A percentile compares a stretch with the other conserved stretches of the same genome.
phyloP scores from a whole-genome alignment of 2,329 filamentous ascomycete species.

The Apiospora phragmitis region DNA sequence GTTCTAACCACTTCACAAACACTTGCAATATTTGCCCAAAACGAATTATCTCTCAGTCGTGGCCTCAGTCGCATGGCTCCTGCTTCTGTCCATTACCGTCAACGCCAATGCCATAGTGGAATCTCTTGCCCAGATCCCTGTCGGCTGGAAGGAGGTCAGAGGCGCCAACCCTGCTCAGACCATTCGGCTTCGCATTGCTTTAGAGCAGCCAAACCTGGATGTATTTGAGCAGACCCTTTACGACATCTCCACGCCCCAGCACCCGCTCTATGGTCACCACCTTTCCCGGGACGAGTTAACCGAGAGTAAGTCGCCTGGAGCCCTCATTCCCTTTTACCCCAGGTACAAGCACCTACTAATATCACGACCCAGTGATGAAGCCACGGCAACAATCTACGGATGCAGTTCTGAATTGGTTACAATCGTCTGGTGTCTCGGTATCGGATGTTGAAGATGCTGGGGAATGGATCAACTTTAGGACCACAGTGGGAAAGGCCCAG shows the following conservation, averaged over 20 bases:
- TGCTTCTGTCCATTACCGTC: slow-evolving; percentile 19
- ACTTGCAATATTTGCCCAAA: neutral
- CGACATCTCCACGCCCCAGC: slow-evolving; percentile 61
- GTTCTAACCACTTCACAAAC: neutral
- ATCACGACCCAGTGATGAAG: slow-evolving; percentile 22
- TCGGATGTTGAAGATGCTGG: slow-evolving; percentile 48
- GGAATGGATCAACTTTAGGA: slow-evolving; percentile 60
- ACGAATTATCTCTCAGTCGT: neutral
- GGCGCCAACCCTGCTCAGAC: slow-evolving; percentile 37
- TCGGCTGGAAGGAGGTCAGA: slow-evolving; percentile 38
- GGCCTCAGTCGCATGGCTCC: neutral
- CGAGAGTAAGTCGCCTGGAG: slow-evolving; percentile 31
- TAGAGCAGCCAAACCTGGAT: slow-evolving; percentile 47
- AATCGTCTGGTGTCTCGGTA: slow-evolving; percentile 47
- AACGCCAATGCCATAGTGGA: slow-evolving; percentile 33
- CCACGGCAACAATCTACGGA: slow-evolving; percentile 41
- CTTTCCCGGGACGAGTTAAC: slow-evolving; percentile 59
- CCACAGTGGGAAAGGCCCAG: slow-evolving; percentile 52
- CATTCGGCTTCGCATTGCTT: slow-evolving; percentile 49
- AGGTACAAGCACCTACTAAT: neutral
- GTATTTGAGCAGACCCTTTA: slow-evolving; percentile 60
- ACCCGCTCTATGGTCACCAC: slow-evolving; percentile 61
- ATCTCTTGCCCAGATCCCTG: slow-evolving; percentile 35
- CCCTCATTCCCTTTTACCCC: slow-evolving; percentile 41
- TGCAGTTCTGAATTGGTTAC: slow-evolving; percentile 57